These are phyloP conservation scores for Metarhizium guizhouense DNA, from an alignment of 2,329 filamentous ascomycete genomes.

Conservation along the genomic window DNA sequence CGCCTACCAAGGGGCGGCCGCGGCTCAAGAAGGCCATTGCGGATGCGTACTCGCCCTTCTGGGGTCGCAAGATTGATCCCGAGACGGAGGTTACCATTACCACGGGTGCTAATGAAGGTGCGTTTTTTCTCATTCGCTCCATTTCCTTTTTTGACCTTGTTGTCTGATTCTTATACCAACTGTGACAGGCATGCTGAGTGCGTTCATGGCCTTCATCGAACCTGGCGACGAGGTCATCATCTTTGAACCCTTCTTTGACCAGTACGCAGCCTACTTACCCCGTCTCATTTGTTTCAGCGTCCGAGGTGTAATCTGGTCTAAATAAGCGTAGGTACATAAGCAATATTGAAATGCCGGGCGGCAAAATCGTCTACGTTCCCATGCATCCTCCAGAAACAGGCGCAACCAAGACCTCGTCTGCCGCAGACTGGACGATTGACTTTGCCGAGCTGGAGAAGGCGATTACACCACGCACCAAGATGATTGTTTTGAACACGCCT, in stretches of 20 bases:
- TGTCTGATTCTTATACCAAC: background rate
- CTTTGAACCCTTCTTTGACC: conserved; percentile 98
- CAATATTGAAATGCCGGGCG: conserved; percentile 97
- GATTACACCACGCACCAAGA: conserved; percentile 82
- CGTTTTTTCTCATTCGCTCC: background rate
- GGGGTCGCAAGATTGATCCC: conserved; percentile 72
- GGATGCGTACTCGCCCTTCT: conserved; percentile 83
- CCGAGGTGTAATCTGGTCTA: background rate
- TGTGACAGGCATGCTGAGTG: conserved; percentile 67
- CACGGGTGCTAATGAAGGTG: conserved; percentile 74
- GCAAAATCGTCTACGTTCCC: conserved; percentile 92
- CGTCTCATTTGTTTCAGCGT: no score
- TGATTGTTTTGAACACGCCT: conserved; percentile 85
- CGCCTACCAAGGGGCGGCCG: conserved; percentile 86
- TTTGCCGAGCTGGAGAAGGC: conserved; percentile 72
- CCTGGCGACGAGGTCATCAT: conserved; percentile 92
- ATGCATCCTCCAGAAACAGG: conserved; percentile 81
- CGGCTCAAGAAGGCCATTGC: conserved; percentile 88
- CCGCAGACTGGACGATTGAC: conserved; percentile 81
- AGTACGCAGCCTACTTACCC: conserved; percentile 37
- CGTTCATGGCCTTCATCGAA: conserved; percentile 97
- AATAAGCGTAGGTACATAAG: conserved; percentile 55
- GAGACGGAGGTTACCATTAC: conserved; percentile 93
- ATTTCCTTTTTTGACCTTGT: background rate
- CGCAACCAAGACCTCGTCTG: conserved; percentile 69